Base-by-base conservation (phyloP, 2,329 filamentous ascomycete species). In the Chalaropsis ovoidea region DNA sequence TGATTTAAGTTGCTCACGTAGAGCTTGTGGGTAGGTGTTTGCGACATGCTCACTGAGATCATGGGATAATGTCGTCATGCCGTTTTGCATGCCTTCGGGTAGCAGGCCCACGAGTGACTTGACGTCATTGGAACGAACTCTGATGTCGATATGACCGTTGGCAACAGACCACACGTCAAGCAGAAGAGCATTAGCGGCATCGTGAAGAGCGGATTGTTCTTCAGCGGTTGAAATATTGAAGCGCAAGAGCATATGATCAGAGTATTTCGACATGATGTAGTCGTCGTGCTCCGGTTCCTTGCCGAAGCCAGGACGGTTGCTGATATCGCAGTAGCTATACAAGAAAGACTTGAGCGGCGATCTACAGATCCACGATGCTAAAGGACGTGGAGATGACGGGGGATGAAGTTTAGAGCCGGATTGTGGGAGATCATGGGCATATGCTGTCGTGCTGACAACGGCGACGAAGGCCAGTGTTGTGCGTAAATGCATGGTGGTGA, bases 131-230 rank as follows among this genome's bases (percentile, higher is more conserved):
- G 88, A 85, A 64, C 86, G 82, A 62, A 97, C 75, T 52, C 90
- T 82, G 64, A 97, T 86, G 73, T 99, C 94, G 31, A 94, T 89
- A 79, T 88, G 94, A 67, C 89, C 82, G 19, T 85, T 79, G 5
- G 86, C 88, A 70, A 89, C 90, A 24, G 89, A 87, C 94, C 94
- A 99, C 1, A 97, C 83, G 72, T 99, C 94, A 52, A 97, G 79
- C 70, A 94, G 87, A 27, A 96, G 81, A 19, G 85, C 83, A 68
- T 88, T 81, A 0, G 86, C 81, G 2, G 90, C 90, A 66, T 88
- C 82, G n/a, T 86, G 81, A 65, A 96, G 78, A 1, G 86, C 86
- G 42, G 77, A 75, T 67, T 89, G 86, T 72, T 95, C 89, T n/a
- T 45, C 61, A 3, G 80, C 75, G 31, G 82, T 85, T 68, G 82